phyloP scores from a whole-genome alignment of 148 eudicot species.

The Chenopodium suecicum region DNA sequence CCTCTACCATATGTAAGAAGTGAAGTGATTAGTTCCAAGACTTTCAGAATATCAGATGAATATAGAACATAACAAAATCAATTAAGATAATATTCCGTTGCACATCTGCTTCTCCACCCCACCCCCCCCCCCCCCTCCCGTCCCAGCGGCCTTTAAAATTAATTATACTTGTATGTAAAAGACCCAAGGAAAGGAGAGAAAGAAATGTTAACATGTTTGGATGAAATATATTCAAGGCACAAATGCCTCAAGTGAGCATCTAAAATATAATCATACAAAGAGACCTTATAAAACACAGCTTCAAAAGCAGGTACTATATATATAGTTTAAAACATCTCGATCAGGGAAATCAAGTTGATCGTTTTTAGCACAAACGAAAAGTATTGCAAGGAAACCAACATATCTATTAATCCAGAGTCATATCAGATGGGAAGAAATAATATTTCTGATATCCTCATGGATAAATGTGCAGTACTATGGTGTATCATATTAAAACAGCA shows the following conservation, averaged over 20 bases:
- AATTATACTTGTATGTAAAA: too few relatives aligned
- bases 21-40: not conserved
- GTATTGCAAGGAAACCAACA: not conserved
- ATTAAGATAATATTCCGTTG: not conserved
- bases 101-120: not conserved
- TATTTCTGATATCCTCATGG: not conserved
- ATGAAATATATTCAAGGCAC: not conserved
- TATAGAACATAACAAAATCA: not conserved
- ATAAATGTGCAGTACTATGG: not conserved
- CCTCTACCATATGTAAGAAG: constrained; percentile 40
- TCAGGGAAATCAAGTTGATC: not conserved
- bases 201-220: not conserved
- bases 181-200: not conserved
- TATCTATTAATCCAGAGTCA: not conserved
- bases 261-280: not conserved
- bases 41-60: not conserved
- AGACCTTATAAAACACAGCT: not conserved
- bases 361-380: not conserved
- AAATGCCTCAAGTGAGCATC: not conserved
- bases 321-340: not conserved
- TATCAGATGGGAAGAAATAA: not conserved
- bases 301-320: not conserved
- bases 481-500: not conserved
- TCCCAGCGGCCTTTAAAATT: not conserved
- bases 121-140: not conserved